phyloP scores from a whole-genome alignment of 2,329 filamentous ascomycete species.

The Nemania serpens region DNA sequence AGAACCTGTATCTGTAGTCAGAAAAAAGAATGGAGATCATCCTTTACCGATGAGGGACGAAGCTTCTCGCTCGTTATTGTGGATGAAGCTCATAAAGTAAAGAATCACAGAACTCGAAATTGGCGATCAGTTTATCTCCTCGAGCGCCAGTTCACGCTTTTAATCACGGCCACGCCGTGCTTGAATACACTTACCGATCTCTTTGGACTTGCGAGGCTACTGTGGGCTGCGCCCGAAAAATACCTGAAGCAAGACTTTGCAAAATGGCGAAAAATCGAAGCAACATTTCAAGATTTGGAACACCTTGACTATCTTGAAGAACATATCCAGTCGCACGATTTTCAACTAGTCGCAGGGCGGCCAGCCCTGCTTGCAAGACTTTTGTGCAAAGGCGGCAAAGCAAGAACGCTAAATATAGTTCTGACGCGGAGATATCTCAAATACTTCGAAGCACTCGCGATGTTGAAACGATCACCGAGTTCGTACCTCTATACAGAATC shows the following conservation, averaged over 20 bases:
- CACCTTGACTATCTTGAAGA: slow-evolving; percentile 25
- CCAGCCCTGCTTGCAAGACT: slow-evolving; percentile 30
- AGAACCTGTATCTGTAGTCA: slow-evolving; percentile 25
- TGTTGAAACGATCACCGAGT: slow-evolving; percentile 37
- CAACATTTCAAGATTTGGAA: background rate
- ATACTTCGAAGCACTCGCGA: slow-evolving; percentile 37
- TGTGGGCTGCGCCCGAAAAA: slow-evolving; percentile 31
- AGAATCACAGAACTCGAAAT: slow-evolving; percentile 30
- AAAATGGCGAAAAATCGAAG: slow-evolving; percentile 9
- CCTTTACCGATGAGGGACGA: slow-evolving; percentile 27
- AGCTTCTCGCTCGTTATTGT: slow-evolving; percentile 38
- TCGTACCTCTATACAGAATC: slow-evolving; percentile 33
- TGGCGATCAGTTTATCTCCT: slow-evolving; percentile 36
- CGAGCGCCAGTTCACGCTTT: slow-evolving; percentile 36
- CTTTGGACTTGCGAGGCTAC: slow-evolving; percentile 31
- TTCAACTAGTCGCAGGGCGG: slow-evolving; percentile 31
- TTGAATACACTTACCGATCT: slow-evolving; percentile 37
- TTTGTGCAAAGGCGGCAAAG: slow-evolving; percentile 12
- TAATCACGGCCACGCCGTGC: slow-evolving; percentile 39
- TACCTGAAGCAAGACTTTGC: slow-evolving; percentile 19
- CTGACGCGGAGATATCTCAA: slow-evolving; percentile 31
- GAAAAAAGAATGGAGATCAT: slow-evolving; percentile 24
- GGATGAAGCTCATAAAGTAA: slow-evolving; percentile 40
- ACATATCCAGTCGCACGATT: slow-evolving; percentile 15
- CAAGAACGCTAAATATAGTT: slow-evolving; percentile 24